Evolutionary conservation across 2,329 filamentous ascomycete genomes (phyloP), one percentile per base, ranked within the genome.

Genomic region (Nectriaceae sp.): DNA sequence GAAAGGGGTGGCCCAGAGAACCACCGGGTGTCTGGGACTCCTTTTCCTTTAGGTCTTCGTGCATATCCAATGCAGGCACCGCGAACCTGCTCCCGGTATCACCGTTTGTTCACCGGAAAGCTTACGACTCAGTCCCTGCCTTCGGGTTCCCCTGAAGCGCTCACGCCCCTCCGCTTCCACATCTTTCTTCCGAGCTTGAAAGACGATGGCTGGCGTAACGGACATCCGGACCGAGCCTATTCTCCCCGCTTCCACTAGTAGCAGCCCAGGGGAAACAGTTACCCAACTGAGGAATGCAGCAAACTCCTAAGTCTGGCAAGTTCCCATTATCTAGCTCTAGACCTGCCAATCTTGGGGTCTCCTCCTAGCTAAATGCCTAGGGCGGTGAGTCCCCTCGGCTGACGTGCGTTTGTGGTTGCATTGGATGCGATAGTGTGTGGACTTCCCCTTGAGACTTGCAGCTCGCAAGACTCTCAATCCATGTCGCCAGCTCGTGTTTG

Each of bases 381-480:
- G 33, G 33, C 11, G 11, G 16, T 16, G 33, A 36, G 33, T 11
- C 33, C 15, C 15, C n/a, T 35, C 46, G 47, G 46, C 38, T 49
- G 46, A 52, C 49, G 35, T 48, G 42, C 46, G 26, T 47, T 37
- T 26, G 33, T 16, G 29, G 19, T 18, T 31, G 31, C 20, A 40
- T 42, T 26, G 24, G n/a, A 19, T 21, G n/a, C 29, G 40, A 11
- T 21, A 20, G 39, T 46, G 21, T n/a, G n/a, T n/a, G n/a, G n/a
- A n/a, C n/a, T n/a, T n/a, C 45, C 31, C 44, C 36, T 40, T 41
- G 40, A 44, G 41, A 38, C 49, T 44, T 45, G 49, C 45, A 51
- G 35, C 8, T 35, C 29, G 8, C 11, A 19, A 36, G 33, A 19
- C 33, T 44, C 31, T 21, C 24, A 39, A 40, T 13, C 42, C 49